Percentiles rank a stretch among this genome's conserved stretches.
Conservation (phyloP, 176 grass and related monocot genomes). For the Dactylis glomerata region DNA sequence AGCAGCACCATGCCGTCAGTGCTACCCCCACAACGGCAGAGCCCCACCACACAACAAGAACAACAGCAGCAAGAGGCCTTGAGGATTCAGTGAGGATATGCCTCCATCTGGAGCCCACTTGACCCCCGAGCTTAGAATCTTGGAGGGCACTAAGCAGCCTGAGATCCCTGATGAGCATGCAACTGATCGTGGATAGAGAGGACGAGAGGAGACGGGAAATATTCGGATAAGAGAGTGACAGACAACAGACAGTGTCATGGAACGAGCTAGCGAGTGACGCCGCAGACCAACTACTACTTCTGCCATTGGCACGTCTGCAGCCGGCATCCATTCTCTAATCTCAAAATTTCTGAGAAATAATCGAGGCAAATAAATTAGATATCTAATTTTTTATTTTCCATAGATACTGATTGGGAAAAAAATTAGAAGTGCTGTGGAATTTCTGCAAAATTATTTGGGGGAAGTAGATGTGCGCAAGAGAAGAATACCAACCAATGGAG, state of each 20-base stretch:
- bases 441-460: background rate
- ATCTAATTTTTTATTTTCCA: background rate
- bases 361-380: background rate
- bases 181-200: constrained; percentile 39
- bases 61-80: constrained; percentile 18
- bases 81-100: constrained; percentile 35
- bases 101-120: constrained; percentile 46
- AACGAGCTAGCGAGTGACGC: constrained; percentile 31
- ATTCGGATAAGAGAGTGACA: constrained; percentile 58
- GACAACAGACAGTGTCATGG: constrained; percentile 45
- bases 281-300: constrained; percentile 2
- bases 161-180: constrained; percentile 42
- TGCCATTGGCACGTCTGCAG: constrained; percentile 18
- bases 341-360: constrained; percentile 14
- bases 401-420: background rate
- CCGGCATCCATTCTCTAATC: constrained; percentile 3
- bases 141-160: constrained; percentile 36
- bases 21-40: constrained; percentile 28
- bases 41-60: constrained; percentile 36
- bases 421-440: background rate
- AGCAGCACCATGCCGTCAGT: constrained; percentile 18
- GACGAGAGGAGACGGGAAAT: constrained; percentile 32
- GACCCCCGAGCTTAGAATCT: constrained; percentile 45
- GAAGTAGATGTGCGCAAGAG: constrained; percentile 6
- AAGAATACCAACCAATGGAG: constrained; percentile 40